Percentiles rank a stretch among this genome's conserved stretches.
Evolutionary conservation across 2,329 filamentous ascomycete species (phyloP).

Genomic region (Aspergillus quadrilineatus): DNA sequence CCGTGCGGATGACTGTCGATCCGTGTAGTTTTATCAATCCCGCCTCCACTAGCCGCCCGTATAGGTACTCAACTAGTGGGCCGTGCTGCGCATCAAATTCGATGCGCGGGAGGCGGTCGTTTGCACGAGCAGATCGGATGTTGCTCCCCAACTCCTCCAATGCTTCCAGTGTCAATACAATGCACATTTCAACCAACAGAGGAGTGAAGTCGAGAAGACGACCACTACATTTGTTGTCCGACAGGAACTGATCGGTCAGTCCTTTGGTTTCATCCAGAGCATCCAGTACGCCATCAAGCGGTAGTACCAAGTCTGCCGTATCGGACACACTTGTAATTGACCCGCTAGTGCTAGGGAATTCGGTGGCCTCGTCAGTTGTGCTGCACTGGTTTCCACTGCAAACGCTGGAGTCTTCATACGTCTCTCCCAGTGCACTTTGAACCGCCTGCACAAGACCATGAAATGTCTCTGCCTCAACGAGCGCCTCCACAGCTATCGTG

Average conservation of each 20-base stretch:
- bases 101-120: slow-evolving; percentile 23
- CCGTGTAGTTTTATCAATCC: slow-evolving; percentile 31
- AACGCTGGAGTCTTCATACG: background rate
- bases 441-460: slow-evolving; percentile 30
- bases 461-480: slow-evolving; percentile 34
- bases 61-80: slow-evolving; percentile 34
- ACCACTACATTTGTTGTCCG: slow-evolving; percentile 23
- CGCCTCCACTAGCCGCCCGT: slow-evolving; percentile 34
- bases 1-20: slow-evolving; percentile 29
- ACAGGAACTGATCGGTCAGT: slow-evolving; percentile 31
- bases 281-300: slow-evolving; percentile 20
- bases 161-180: slow-evolving; percentile 32
- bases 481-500: slow-evolving; percentile 26
- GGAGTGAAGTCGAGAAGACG: slow-evolving; percentile 30
- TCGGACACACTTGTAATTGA: slow-evolving; percentile 13
- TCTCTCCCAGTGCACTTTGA: slow-evolving; percentile 1
- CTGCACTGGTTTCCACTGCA: background rate
- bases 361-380: background rate
- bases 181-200: slow-evolving; percentile 23
- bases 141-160: slow-evolving; percentile 35
- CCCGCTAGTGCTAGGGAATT: background rate
- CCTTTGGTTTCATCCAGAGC: slow-evolving; percentile 26
- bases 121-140: slow-evolving; percentile 22
- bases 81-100: slow-evolving; percentile 27
- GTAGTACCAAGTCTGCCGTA: slow-evolving; percentile 3